phyloP scores from a whole-genome alignment of 441 rosid species.

The Rhodomyrtus psidioides region DNA sequence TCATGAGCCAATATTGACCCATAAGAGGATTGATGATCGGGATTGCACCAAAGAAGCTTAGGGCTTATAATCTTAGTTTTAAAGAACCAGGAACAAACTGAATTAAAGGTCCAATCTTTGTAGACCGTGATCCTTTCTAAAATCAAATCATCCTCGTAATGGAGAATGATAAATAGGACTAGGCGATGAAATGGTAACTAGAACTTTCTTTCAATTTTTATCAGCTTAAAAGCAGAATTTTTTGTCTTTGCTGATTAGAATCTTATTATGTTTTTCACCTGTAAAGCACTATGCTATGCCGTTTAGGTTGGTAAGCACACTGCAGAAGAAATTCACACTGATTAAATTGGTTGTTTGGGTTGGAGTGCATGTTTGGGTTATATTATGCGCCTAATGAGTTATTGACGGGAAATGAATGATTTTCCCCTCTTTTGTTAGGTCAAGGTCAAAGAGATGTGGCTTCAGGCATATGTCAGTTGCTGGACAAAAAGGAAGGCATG shows the following conservation, averaged over 20 bases:
- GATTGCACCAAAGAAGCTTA: background rate
- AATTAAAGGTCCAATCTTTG: background rate
- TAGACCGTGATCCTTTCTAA: background rate
- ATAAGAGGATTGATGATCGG: background rate
- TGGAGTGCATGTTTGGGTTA: background rate
- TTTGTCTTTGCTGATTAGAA: background rate
- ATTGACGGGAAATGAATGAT: conserved; percentile 1
- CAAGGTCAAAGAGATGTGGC: conserved; percentile 52
- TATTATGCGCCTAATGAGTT: background rate
- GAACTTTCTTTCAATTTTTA: background rate
- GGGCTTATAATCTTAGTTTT: background rate
- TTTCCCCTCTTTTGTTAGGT: conserved; percentile 25
- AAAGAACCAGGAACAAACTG: background rate
- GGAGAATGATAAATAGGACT: background rate
- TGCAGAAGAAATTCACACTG: background rate
- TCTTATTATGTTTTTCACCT: background rate
- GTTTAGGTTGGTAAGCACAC: background rate
- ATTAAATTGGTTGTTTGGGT: background rate
- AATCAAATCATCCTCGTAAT: background rate
- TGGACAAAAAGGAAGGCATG: conserved; percentile 96
- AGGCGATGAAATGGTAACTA: background rate
- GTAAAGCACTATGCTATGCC: background rate
- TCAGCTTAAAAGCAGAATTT: background rate
- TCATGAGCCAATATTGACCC: background rate
- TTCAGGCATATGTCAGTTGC: conserved; percentile 83